These are phyloP conservation scores for Leccinum ochraceum DNA, from an alignment of 768 basidiomycete genomes.

Conservation along the genomic window DNA sequence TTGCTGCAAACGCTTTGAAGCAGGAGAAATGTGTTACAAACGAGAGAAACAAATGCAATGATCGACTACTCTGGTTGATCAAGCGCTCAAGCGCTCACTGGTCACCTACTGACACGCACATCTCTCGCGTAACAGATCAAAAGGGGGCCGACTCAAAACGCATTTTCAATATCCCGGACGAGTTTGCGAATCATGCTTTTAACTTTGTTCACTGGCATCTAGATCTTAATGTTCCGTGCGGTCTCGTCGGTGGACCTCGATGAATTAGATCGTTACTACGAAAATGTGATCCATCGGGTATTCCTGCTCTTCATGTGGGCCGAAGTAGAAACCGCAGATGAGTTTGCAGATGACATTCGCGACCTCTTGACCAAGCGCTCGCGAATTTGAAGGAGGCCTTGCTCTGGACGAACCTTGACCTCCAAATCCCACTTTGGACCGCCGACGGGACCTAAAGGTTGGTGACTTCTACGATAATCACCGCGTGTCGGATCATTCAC, in stretches of 20 bases:
- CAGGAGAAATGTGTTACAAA: neutral
- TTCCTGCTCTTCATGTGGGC: slow-evolving; percentile 78
- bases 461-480: slow-evolving; percentile 3
- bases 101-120: neutral
- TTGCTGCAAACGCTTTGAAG: neutral
- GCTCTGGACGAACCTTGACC: slow-evolving; percentile 87
- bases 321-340: slow-evolving; percentile 96
- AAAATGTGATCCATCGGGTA: neutral
- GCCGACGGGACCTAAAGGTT: slow-evolving; percentile 65
- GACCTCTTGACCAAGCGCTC: slow-evolving; percentile 88
- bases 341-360: slow-evolving; percentile 94
- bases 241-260: neutral
- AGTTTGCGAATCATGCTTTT: neutral
- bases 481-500: slow-evolving; percentile 60
- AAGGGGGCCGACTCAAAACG: neutral
- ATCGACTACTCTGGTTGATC: too few species aligned
- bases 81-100: too few species aligned
- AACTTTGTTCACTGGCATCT: too few species aligned
- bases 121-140: neutral
- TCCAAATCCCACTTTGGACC: slow-evolving; percentile 98
- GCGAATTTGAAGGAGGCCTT: slow-evolving; percentile 82
- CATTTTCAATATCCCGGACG: neutral
- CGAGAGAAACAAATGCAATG: neutral
- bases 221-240: neutral
- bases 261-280: neutral